These are phyloP conservation scores for Kazachstania martiniae DNA, from an alignment of 805 yeast genomes.

Conservation along the genomic window DNA sequence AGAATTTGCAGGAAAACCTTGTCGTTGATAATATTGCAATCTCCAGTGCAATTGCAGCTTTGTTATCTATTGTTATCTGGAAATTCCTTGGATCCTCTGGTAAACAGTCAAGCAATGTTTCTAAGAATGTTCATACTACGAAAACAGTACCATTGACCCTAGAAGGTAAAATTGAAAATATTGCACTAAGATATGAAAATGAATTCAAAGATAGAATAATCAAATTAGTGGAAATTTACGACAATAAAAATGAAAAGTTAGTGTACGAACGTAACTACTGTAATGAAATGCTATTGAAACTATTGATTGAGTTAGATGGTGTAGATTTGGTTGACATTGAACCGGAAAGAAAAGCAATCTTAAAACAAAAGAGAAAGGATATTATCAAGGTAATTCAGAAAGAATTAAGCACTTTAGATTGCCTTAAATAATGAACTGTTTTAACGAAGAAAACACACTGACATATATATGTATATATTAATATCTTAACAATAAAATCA, in stretches of 20 bases:
- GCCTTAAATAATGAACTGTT: too few species aligned
- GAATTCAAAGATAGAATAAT: slow-evolving; percentile 19
- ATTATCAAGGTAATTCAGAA: slow-evolving; percentile 51
- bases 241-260: slow-evolving; percentile 17
- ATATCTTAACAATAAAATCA: too few species aligned
- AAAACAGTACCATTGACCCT: slow-evolving; percentile 15
- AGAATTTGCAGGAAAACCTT: too few species aligned
- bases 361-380: slow-evolving; percentile 49
- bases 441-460: too few species aligned
- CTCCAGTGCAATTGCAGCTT: too few species aligned
- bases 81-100: slow-evolving; percentile 3
- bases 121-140: too few species aligned
- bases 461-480: too few species aligned
- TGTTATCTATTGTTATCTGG: slow-evolving; percentile 13
- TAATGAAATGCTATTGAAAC: slow-evolving; percentile 58
- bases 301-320: slow-evolving; percentile 55
- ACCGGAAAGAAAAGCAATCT: slow-evolving; percentile 34
- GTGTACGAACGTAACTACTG: slow-evolving; percentile 43
- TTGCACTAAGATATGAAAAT: slow-evolving; percentile 15
- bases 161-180: slow-evolving; percentile 20
- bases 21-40: too few species aligned
- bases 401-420: slow-evolving; percentile 46
- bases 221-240: slow-evolving; percentile 12
- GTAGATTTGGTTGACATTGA: slow-evolving; percentile 35
- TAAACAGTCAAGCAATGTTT: too few species aligned